Base-by-base conservation (phyloP, 2,329 filamentous ascomycete species). In the Colletotrichum filicis region DNA sequence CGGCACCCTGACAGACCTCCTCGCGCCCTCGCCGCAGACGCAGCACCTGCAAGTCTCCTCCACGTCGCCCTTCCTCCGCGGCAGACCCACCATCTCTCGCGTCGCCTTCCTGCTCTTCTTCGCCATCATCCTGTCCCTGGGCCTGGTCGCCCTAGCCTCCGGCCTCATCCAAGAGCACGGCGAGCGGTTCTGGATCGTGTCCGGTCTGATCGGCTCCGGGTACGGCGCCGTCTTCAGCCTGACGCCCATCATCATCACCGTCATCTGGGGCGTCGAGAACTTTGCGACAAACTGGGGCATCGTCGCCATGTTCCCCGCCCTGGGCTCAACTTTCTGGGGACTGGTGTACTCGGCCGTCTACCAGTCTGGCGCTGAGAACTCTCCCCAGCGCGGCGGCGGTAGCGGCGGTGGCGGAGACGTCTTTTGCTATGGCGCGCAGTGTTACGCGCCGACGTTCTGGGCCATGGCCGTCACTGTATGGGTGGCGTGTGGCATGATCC, bases 201-300 rank as follows among this genome's bases (percentile, higher is more conserved):
- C 95, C 0, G 90, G 93, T 0, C 88, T 95, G 1, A 91, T 99
- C 7, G 97, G 97, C 7, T 92, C 95, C 1, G 97, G 97, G 57
- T 98, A 99, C 80, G 97, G 97, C 57, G 95, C 95, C 37, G 91
- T 95, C 26, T 99, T 98, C 85, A 93, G 91, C 60, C 88, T 98
- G 6, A 93, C 94, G 0, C 97, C 97, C 2, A 95, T 98, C 76
- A 94, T 98, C 69, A 93, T 98, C 77, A 95, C 92, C n/a, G 95
- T 98, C 11, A 96, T 99, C 58, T 99, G 97, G 97, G 97, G 97
- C 30, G 95, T 98, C 0, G 95, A 98, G 85, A 99, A 98, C 81
- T 98, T 99, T 80, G 97, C 95, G 71, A 99, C 97, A 0, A 98
- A 99, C 78, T 99, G 96, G 92, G 97, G 97, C 11, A 95, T 98